Conservation (phyloP, 139 green algal genomes). For the Micractinium sp. region DNA sequence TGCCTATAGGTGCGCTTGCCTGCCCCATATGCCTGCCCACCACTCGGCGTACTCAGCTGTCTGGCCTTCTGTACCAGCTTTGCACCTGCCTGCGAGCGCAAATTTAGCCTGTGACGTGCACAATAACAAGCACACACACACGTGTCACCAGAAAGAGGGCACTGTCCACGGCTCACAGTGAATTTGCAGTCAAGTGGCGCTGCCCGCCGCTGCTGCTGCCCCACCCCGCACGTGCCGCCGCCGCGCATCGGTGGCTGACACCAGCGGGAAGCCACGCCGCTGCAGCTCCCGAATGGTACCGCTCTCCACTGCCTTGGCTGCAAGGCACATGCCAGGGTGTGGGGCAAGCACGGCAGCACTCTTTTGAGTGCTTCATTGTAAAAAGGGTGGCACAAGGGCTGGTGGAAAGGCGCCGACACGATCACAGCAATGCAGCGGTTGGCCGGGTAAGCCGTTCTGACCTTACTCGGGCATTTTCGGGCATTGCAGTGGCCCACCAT, state of each 20-base stretch:
- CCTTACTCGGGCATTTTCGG: too few relatives aligned
- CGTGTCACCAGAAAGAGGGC: not conserved
- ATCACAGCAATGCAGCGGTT: too few relatives aligned
- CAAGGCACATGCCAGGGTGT: not conserved
- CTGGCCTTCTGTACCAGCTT: too few relatives aligned
- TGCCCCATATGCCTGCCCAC: too few relatives aligned
- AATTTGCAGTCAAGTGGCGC: not conserved
- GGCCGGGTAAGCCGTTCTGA: too few relatives aligned
- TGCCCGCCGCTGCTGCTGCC: not conserved
- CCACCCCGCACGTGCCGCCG: not conserved
- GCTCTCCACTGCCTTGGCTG: slow-evolving; percentile 49
- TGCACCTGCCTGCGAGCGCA: too few relatives aligned
- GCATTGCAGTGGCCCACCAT: too few relatives aligned
- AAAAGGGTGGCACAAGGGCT: too few relatives aligned
- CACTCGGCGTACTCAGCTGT: too few relatives aligned
- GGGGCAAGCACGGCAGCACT: not conserved
- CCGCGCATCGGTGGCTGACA: slow-evolving; percentile 35
- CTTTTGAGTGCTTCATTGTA: too few relatives aligned
- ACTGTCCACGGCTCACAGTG: not conserved
- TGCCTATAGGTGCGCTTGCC: too few relatives aligned
- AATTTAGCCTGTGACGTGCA: not conserved
- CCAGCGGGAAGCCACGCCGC: slow-evolving; percentile 40
- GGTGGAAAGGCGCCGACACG: too few relatives aligned
- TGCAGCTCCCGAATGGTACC: slow-evolving; percentile 44
- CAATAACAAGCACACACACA: not conserved